Evolutionary conservation across 352 stramenopile genomes (phyloP), one percentile per base, ranked within the genome.

Genomic region (Phytophthora chlamydospora): DNA sequence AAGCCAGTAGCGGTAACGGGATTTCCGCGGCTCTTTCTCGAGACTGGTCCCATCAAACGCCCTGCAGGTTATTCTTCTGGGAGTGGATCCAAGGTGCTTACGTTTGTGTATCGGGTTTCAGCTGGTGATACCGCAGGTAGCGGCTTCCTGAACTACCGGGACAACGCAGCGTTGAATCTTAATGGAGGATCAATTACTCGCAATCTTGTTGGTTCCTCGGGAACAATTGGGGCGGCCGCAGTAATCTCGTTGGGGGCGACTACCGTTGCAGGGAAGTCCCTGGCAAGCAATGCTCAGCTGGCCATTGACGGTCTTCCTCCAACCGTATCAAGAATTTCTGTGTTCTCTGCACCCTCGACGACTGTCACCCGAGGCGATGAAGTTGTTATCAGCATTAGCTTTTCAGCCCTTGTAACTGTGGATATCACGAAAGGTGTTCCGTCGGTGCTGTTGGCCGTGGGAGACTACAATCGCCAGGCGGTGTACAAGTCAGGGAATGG

Each of bases 101-200:
- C 60, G 4, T 95, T 96, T 67, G 54, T 80, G n/a, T 96, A 95
- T 67, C 87, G 67, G 0, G 78, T 95, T 4, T 71, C 70, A 0
- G 63, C 80, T 4, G 87, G 87, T 48, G 87, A 95, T 49, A 72
- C 71, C 5, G 78, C 69, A 5, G 77, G 79, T 13, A 78, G 75
- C 12, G 46, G 62, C 4, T 75, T 75, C 38, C 62, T 95, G 13
- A 87, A 94, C 42, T 93, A 93, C 52, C 80, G 77, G 16, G 80
- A 90, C 16, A 63, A 72, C 17, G 67, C 45, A 19, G 83, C 85
- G 12, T 45, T 95, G 13, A 72, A 85, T 29, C 41, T 93, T 21
- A 94, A 94, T 56, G 81, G 76, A 4, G 87, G 81, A 1, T 71
- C 68, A 4, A 93, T 95, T 50, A 76, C 62, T 14, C 75, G 87